These are phyloP conservation scores for Pterocarpus santalinus DNA, from an alignment of 306 rosid genomes.

Conservation along the genomic window DNA sequence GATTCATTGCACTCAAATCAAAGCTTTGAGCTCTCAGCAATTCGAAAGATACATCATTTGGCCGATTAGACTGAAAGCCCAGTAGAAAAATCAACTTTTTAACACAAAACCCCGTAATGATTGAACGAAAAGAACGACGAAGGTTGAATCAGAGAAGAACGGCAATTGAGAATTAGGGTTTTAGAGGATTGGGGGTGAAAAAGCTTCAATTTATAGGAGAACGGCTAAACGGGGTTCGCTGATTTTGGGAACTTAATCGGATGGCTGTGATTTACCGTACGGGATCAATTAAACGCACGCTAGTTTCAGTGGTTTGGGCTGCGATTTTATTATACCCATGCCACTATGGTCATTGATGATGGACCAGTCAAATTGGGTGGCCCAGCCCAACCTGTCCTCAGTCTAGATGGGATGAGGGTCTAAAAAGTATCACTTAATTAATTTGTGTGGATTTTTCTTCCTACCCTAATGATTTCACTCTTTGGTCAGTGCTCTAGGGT, in stretches of 20 bases:
- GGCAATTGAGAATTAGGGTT: constrained; percentile 29
- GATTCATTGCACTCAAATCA: constrained; percentile 49
- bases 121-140: not conserved
- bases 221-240: not conserved
- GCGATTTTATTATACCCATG: too few relatives aligned
- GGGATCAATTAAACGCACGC: not conserved
- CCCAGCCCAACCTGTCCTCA: not conserved
- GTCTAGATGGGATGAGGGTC: not conserved
- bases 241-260: not conserved
- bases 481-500: too few relatives aligned
- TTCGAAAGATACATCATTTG: constrained; percentile 52
- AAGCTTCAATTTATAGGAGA: constrained; percentile 34
- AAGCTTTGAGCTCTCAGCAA: constrained; percentile 45
- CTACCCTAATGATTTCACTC: too few relatives aligned
- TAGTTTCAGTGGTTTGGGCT: not conserved
- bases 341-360: not conserved
- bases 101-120: not conserved
- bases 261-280: not conserved
- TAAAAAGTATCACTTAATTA: not conserved
- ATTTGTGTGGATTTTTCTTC: too few relatives aligned
- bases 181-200: accelerated
- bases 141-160: not conserved
- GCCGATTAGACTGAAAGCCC: not conserved
- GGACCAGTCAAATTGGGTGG: not conserved
- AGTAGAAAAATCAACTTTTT: not conserved